A percentile compares a stretch with the other conserved stretches of the same genome.
Conservation (phyloP, 768 basidiomycete genomes). For the Crassisporium funariophilum region DNA sequence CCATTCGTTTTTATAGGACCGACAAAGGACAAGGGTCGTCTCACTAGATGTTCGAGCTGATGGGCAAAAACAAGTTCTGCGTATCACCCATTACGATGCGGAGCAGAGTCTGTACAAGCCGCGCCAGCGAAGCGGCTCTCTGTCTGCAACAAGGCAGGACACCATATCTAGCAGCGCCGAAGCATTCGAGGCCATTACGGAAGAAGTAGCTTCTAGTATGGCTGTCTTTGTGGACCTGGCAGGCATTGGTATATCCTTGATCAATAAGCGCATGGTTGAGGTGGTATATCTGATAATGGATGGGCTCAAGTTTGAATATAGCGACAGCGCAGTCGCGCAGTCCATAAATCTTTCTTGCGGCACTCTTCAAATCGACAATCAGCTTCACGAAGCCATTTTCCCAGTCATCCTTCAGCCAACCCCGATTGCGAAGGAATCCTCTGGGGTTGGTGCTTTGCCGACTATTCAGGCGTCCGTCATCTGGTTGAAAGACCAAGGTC, state of each 20-base stretch:
- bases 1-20: conserved; percentile 39
- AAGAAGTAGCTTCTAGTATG: conserved; percentile 69
- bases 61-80: conserved; percentile 78
- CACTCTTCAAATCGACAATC: conserved; percentile 95
- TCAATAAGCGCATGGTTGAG: conserved; percentile 87
- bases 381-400: conserved; percentile 93
- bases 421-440: conserved; percentile 75
- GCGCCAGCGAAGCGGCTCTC: conserved; percentile 48
- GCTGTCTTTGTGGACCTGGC: conserved; percentile 75
- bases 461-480: conserved; percentile 87
- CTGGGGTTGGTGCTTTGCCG: conserved; percentile 79
- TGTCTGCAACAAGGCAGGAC: conserved; percentile 62
- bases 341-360: conserved; percentile 80
- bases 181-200: conserved; percentile 82
- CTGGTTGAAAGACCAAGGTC: conserved; percentile 93
- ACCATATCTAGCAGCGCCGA: conserved; percentile 70
- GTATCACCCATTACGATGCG: conserved; percentile 84
- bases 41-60: conserved; percentile 94
- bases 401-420: conserved; percentile 96
- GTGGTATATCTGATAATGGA: conserved; percentile 86
- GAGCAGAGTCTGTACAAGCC: conserved; percentile 90
- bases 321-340: conserved; percentile 76
- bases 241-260: conserved; percentile 89
- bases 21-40: conserved; percentile 62
- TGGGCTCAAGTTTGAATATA: conserved; percentile 82